Conservation (phyloP, 805 yeast genomes). For the Cyberlindnera subsufficiens region DNA sequence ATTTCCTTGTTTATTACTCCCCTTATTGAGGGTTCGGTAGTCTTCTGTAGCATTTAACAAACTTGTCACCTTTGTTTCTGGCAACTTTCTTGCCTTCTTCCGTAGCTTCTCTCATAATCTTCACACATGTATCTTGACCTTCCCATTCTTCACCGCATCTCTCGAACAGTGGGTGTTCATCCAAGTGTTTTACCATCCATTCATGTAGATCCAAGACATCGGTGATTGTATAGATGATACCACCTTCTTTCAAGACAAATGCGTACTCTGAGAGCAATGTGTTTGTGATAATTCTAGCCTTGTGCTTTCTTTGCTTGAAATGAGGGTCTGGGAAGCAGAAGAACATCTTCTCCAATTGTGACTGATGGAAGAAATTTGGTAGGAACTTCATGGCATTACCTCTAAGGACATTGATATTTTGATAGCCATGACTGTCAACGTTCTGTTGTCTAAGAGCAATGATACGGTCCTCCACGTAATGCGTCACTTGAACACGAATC, state of each 20-base stretch:
- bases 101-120: conserved; percentile 84
- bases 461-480: conserved; percentile 93
- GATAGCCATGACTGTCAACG: conserved; percentile 42
- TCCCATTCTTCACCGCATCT: conserved; percentile 80
- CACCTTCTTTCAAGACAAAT: conserved; percentile 79
- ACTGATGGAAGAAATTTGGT: conserved; percentile 85
- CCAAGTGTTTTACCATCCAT: conserved; percentile 94
- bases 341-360: conserved; percentile 84
- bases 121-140: conserved; percentile 69
- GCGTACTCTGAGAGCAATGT: conserved; percentile 91
- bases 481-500: conserved; percentile 95
- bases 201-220: conserved; percentile 89
- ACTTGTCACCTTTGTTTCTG: conserved; percentile 84
- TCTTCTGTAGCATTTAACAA: conserved; percentile 80
- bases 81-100: conserved; percentile 97
- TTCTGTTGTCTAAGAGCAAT: conserved; percentile 66
- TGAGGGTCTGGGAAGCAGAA: conserved; percentile 99
- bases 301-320: conserved; percentile 94
- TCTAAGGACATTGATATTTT: conserved; percentile 83
- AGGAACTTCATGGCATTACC: conserved; percentile 97
- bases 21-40: conserved; percentile 49
- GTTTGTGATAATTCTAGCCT: conserved; percentile 90
- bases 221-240: conserved; percentile 88
- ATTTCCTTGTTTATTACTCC: neutral
- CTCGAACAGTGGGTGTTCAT: conserved; percentile 86